Percentiles rank a stretch among this genome's conserved stretches.
phyloP scores from a whole-genome alignment of 1,139 yeast genomes.

The Kurtzmaniella quercitrusa region DNA sequence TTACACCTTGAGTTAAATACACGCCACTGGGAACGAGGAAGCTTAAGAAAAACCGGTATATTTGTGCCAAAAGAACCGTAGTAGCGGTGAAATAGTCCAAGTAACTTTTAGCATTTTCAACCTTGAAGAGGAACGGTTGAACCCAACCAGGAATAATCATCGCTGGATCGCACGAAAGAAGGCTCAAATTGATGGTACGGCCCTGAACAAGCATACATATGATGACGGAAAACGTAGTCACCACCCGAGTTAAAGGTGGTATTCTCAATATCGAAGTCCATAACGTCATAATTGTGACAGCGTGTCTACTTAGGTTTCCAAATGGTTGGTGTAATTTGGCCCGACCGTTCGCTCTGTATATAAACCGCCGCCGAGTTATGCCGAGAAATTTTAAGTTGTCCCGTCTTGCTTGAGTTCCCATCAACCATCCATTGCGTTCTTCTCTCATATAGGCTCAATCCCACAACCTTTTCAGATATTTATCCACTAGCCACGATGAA shows the following conservation, averaged over 20 bases:
- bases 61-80: slow-evolving; percentile 18
- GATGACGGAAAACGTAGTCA: slow-evolving; percentile 33
- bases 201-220: slow-evolving; percentile 15
- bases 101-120: slow-evolving; percentile 1
- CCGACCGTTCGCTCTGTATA: too few relatives aligned
- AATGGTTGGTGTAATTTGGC: too few relatives aligned
- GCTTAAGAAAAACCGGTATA: slow-evolving; percentile 46
- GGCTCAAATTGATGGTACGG: neutral
- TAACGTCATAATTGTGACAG: neutral
- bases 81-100: slow-evolving; percentile 6
- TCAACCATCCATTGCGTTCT: neutral
- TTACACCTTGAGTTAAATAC: slow-evolving; percentile 32
- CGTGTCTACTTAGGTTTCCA: too few relatives aligned
- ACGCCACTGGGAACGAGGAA: slow-evolving; percentile 40
- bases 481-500: slow-evolving; percentile 24
- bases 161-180: neutral
- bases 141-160: neutral
- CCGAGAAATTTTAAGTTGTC: too few relatives aligned
- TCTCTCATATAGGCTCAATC: neutral
- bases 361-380: too few relatives aligned
- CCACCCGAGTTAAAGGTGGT: slow-evolving; percentile 47
- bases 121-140: neutral
- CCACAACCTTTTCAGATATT: neutral
- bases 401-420: neutral
- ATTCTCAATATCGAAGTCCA: slow-evolving; percentile 31